Evolutionary conservation across 1,139 yeast species (phyloP).

Genomic region (Lodderomyces parapsilosis): DNA sequence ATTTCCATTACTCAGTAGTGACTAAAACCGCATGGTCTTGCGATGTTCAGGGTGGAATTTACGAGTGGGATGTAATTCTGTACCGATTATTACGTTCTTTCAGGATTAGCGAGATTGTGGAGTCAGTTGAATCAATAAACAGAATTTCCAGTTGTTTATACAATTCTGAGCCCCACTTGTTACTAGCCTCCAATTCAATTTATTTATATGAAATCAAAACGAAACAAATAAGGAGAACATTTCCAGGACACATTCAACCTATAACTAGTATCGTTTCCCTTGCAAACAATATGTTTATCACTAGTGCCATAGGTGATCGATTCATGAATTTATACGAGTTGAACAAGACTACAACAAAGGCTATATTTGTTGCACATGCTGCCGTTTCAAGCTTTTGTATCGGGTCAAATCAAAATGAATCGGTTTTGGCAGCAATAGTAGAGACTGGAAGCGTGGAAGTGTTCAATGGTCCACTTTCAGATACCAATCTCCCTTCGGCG

Average conservation of each 20-base stretch:
- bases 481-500: slow-evolving; percentile 17
- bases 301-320: slow-evolving; percentile 76
- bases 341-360: slow-evolving; percentile 35
- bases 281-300: slow-evolving; percentile 46
- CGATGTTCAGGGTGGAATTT: slow-evolving; percentile 60
- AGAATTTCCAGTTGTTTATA: slow-evolving; percentile 35
- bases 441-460: slow-evolving; percentile 71
- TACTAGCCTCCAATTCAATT: slow-evolving; percentile 65
- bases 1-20: slow-evolving; percentile 44
- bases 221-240: slow-evolving; percentile 42
- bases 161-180: slow-evolving; percentile 43
- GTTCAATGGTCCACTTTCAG: slow-evolving; percentile 53
- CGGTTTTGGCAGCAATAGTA: slow-evolving; percentile 55
- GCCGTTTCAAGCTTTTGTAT: slow-evolving; percentile 36
- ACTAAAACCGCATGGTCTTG: slow-evolving; percentile 59
- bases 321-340: slow-evolving; percentile 70
- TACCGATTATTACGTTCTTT: slow-evolving; percentile 43
- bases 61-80: slow-evolving; percentile 60
- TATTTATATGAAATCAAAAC: slow-evolving; percentile 45
- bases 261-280: slow-evolving; percentile 47
- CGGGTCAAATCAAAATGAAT: slow-evolving; percentile 23
- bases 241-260: slow-evolving; percentile 76
- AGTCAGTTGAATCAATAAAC: slow-evolving; percentile 32
- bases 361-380: slow-evolving; percentile 67
- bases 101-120: slow-evolving; percentile 38